Percentiles rank a stretch among this genome's conserved stretches.
These are phyloP conservation scores for Linderina pennispora DNA, from an alignment of 192 early-diverging fungal species.

Conservation along the genomic window DNA sequence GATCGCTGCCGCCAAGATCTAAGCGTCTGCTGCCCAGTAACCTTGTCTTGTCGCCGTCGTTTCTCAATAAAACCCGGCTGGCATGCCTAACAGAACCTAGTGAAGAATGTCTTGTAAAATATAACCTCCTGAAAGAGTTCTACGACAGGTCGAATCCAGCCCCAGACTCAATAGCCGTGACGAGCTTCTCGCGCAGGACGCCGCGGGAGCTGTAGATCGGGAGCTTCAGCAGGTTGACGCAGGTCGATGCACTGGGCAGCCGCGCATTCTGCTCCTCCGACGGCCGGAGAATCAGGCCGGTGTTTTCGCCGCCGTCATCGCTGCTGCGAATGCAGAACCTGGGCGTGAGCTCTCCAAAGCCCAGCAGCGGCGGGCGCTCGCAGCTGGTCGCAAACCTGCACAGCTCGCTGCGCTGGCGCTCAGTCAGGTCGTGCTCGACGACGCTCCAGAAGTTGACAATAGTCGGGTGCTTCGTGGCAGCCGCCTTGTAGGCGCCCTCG, in stretches of 20 bases:
- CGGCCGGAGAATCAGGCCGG: background rate
- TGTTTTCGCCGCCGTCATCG: slow-evolving; percentile 7
- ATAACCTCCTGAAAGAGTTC: too few relatives aligned
- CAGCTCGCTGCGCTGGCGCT: slow-evolving; percentile 49
- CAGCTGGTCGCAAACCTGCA: slow-evolving; percentile 92
- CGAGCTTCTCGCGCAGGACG: slow-evolving; percentile 61
- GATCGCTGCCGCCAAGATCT: slow-evolving; percentile 14
- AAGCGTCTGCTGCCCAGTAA: background rate
- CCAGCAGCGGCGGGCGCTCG: slow-evolving; percentile 82
- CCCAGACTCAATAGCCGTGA: slow-evolving; percentile 78
- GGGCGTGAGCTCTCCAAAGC: slow-evolving; percentile 60
- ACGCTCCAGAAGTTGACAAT: slow-evolving; percentile 71
- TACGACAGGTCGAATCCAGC: slow-evolving; percentile 91
- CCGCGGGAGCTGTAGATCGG: slow-evolving; percentile 63
- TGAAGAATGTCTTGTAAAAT: too few relatives aligned
- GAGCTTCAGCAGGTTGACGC: slow-evolving; percentile 89
- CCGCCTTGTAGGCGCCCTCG: slow-evolving; percentile 54
- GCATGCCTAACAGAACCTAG: too few relatives aligned
- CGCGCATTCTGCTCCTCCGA: slow-evolving; percentile 51
- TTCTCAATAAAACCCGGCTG: background rate
- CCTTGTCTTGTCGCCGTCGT: background rate
- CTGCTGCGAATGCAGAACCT: slow-evolving; percentile 31
- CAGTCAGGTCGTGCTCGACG: slow-evolving; percentile 39
- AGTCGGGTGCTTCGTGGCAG: slow-evolving; percentile 56
- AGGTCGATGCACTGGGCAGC: slow-evolving; percentile 75